phyloP scores from a whole-genome alignment of 176 grass and related monocot species.

The Oryza australiensis region DNA sequence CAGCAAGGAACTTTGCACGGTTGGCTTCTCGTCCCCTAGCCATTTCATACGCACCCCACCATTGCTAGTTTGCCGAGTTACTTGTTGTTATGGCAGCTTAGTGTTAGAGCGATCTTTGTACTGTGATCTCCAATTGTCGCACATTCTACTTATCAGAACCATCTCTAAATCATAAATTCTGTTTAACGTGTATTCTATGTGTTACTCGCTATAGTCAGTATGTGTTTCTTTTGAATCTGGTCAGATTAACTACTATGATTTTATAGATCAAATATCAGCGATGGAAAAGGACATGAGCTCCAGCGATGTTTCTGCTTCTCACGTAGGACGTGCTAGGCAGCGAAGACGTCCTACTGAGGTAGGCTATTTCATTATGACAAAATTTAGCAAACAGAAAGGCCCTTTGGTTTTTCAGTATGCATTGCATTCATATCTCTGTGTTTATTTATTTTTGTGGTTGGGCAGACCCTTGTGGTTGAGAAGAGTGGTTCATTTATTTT shows the following conservation, averaged over 20 bases:
- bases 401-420: background rate
- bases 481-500: background rate
- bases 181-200: background rate
- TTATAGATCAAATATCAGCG: conserved; percentile 34
- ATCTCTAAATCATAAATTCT: background rate
- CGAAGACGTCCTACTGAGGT: conserved; percentile 56
- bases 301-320: conserved; percentile 39
- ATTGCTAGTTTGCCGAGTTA: background rate
- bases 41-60: conserved; percentile 16
- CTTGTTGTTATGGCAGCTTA: background rate
- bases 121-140: background rate
- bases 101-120: background rate
- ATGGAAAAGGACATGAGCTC: conserved; percentile 61
- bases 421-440: background rate
- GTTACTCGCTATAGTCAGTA: background rate
- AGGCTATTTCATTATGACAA: background rate
- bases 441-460: too few relatives aligned
- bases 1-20: conserved; percentile 16
- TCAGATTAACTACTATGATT: background rate
- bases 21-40: conserved; percentile 10
- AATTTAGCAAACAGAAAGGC: background rate
- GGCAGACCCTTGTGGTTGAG: background rate
- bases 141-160: background rate
- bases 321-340: conserved; percentile 54
- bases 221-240: background rate